Conservation (phyloP, 129 eudicot species). For the Helianthus tuberosus region DNA sequence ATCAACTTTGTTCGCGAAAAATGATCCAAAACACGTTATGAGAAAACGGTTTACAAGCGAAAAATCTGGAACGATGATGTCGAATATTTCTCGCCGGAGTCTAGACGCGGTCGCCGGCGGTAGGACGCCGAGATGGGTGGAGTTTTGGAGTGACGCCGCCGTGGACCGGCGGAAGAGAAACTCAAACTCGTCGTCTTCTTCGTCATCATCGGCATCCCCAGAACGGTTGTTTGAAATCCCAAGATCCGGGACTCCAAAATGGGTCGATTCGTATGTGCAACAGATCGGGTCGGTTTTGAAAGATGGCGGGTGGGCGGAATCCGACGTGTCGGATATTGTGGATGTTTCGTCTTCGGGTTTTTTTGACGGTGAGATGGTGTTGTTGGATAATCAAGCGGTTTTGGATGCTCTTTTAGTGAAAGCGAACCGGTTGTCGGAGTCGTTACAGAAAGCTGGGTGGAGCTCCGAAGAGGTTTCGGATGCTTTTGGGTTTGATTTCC, state of each 20-base stretch:
- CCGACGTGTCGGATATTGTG: slow-evolving; percentile 76
- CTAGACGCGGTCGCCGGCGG: slow-evolving; percentile 54
- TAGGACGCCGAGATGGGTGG: slow-evolving; percentile 77
- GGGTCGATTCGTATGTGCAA: slow-evolving; percentile 68
- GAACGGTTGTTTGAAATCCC: slow-evolving; percentile 62
- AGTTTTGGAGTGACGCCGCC: slow-evolving; percentile 96
- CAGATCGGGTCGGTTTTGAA: slow-evolving; percentile 74
- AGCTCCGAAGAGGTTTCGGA: slow-evolving; percentile 97
- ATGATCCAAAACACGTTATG: slow-evolving; percentile 28
- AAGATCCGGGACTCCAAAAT: slow-evolving; percentile 60
- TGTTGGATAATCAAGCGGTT: slow-evolving; percentile 77
- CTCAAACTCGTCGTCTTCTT: slow-evolving; percentile 62
- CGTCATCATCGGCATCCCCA: slow-evolving; percentile 57
- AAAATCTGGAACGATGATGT: slow-evolving; percentile 33
- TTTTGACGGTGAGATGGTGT: slow-evolving; percentile 77
- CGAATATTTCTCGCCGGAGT: slow-evolving; percentile 52
- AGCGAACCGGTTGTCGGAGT: slow-evolving; percentile 84
- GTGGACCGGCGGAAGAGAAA: slow-evolving; percentile 58
- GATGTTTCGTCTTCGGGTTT: slow-evolving; percentile 75
- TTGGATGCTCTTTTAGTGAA: slow-evolving; percentile 81
- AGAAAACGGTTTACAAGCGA: slow-evolving; percentile 45
- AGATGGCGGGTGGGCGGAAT: slow-evolving; percentile 78
- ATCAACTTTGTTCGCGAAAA: slow-evolving; percentile 37
- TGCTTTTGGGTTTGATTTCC: slow-evolving; percentile 81
- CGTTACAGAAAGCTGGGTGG: slow-evolving; percentile 89